Conservation (phyloP, 2,329 filamentous ascomycete genomes). For the Leptographium lundbergii region DNA sequence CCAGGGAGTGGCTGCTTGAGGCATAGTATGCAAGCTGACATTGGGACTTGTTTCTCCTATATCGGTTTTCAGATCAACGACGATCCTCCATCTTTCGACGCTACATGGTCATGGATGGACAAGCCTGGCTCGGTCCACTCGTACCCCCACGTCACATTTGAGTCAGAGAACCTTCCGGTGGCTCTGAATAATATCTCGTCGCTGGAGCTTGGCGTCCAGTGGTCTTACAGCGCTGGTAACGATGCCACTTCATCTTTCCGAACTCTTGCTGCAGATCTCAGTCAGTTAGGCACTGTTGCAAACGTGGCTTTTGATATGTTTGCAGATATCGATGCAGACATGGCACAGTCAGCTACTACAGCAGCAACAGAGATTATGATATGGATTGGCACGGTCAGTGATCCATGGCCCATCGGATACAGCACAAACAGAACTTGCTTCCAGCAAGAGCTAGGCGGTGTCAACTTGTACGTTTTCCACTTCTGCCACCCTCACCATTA, state of each 20-base stretch:
- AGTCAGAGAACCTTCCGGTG: neutral
- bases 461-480: neutral
- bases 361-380: conserved; percentile 4
- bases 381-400: conserved; percentile 1
- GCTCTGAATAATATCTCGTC: neutral
- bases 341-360: neutral
- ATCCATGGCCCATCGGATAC: neutral
- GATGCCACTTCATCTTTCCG: neutral
- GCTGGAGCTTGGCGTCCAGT: neutral
- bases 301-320: conserved; percentile 7
- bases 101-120: conserved; percentile 1
- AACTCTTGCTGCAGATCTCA: neutral
- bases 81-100: neutral
- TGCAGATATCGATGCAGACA: neutral
- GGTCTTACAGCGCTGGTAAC: neutral
- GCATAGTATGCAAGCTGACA: neutral
- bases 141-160: conserved; percentile 1
- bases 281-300: neutral
- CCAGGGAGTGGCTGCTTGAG: neutral
- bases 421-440: neutral
- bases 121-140: neutral
- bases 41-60: neutral
- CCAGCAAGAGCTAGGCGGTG: neutral
- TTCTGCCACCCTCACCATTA: too few relatives aligned
- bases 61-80: conserved; percentile 1